These are phyloP conservation scores for Ophiocordyceps camponoti-saundersi DNA, from an alignment of 2,329 filamentous ascomycete genomes.

Conservation along the genomic window DNA sequence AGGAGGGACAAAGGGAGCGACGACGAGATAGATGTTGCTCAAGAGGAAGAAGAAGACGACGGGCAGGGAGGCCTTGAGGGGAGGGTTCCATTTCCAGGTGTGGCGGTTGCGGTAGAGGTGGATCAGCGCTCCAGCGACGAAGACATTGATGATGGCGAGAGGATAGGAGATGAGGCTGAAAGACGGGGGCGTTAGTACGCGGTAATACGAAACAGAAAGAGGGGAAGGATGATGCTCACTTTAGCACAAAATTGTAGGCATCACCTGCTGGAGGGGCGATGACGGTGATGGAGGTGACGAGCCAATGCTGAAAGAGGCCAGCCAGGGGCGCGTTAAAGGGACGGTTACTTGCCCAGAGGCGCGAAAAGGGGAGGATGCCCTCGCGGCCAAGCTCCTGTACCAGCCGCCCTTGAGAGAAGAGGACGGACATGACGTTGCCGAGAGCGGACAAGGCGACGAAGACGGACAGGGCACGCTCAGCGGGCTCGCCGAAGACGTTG, in stretches of 20 bases:
- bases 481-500: conserved; percentile 34
- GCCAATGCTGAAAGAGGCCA: conserved; percentile 46
- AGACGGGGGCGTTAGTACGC: not conserved
- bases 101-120: conserved; percentile 33
- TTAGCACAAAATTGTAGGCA: conserved; percentile 46
- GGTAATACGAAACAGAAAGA: not conserved
- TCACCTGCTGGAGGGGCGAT: conserved; percentile 50
- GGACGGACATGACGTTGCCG: conserved; percentile 49
- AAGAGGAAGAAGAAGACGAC: conserved; percentile 40
- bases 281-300: conserved; percentile 47
- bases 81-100: conserved; percentile 33
- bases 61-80: conserved; percentile 35
- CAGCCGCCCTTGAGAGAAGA: conserved; percentile 50
- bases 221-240: conserved; percentile 21
- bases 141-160: conserved; percentile 38
- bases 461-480: conserved; percentile 42
- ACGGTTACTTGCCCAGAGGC: conserved; percentile 45
- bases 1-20: conserved; percentile 41
- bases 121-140: conserved; percentile 34
- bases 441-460: conserved; percentile 53
- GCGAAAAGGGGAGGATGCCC: conserved; percentile 46
- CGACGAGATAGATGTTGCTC: conserved; percentile 42
- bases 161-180: conserved; percentile 45
- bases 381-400: conserved; percentile 51
- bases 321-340: conserved; percentile 46